These are phyloP conservation scores for Porphyrellus cyaneotinctus DNA, from an alignment of 768 basidiomycete genomes.

Conservation along the genomic window DNA sequence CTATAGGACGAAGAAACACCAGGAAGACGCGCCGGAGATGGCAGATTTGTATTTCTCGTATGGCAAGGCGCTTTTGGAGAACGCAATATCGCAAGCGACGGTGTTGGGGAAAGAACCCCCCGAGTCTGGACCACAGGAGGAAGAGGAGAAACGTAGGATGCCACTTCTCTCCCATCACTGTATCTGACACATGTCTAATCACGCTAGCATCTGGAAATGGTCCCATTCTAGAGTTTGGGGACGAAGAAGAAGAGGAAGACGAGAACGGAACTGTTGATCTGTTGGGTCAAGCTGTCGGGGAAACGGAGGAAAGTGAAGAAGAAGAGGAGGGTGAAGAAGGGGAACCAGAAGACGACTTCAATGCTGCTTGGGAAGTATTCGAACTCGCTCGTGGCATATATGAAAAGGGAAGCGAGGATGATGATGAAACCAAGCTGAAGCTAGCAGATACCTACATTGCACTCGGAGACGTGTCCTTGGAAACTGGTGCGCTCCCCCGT, in stretches of 20 bases:
- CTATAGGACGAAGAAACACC: constrained; percentile 65
- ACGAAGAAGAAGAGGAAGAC: constrained; percentile 62
- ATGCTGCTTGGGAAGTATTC: constrained; percentile 96
- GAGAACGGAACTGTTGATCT: constrained; percentile 60
- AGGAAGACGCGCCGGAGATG: constrained; percentile 76
- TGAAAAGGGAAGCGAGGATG: constrained; percentile 56
- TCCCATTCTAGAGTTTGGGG: constrained; percentile 77
- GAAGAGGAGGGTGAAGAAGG: constrained; percentile 57
- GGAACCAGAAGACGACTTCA: constrained; percentile 95
- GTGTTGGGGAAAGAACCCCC: constrained; percentile 84
- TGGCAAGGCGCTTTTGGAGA: constrained; percentile 89
- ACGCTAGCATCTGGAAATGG: constrained; percentile 40
- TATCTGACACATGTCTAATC: constrained; percentile 9
- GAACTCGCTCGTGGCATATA: constrained; percentile 90
- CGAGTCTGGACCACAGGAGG: constrained; percentile 44
- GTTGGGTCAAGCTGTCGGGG: constrained; percentile 54
- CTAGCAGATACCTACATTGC: constrained; percentile 88
- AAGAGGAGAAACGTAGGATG: constrained; percentile 36
- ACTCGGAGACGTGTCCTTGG: constrained; percentile 93
- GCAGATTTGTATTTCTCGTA: constrained; percentile 90
- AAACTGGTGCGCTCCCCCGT: constrained; percentile 67
- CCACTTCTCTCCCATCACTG: background rate
- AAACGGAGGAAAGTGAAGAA: constrained; percentile 48
- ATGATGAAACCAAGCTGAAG: constrained; percentile 67
- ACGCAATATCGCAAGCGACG: constrained; percentile 78